Evolutionary conservation across 345 rosid genomes (phyloP), one percentile per base, ranked within the genome.

Genomic region (Lumnitzera racemosa): DNA sequence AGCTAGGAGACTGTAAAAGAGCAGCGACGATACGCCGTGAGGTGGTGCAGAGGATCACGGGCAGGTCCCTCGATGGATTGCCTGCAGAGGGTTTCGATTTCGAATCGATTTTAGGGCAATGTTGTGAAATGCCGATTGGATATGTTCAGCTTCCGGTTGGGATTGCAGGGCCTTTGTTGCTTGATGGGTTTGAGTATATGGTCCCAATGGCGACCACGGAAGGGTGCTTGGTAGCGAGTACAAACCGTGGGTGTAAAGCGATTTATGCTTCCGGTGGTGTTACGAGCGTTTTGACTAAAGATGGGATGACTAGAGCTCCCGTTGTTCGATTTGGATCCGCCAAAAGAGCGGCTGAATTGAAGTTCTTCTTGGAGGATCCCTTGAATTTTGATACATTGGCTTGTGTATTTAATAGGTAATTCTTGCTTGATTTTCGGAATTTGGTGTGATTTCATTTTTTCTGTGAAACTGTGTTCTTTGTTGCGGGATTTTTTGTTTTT

Each of bases 151-250:
- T 92, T 49, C 97, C 97, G 2, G 96, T 92, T 52, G 97, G 98
- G 27, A 74, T 90, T 2, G 96, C 95, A 0, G 97, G 99, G n/a
- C 99, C 97, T 0, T 61, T 94, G 78, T 51, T 90, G 72, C 87
- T 90, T 0, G 88, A 94, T 54, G 97, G 96, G 27, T 69, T n/a
- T 8, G 96, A 94, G 82, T 83, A 84, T 59, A 71, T 78, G 15
- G 83, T 94, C 53, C 99, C 99, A 20, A 90, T 90, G 99, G 97
- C 97, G 4, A 94, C 99, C 4, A 94, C 99, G 0, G 99, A 94
- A 71, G 99, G 99, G 0, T 90, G 97, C 65, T 64, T 94, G 73
- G 90, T 88, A 17, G 99, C 99, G 11, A 94, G 99, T 56, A 69
- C 96, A 9, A 94, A 94, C 62, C 76, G 99, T 68, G 99, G 99